Evolutionary conservation across 768 basidiomycete species (phyloP), one percentile per base, ranked within the genome.

Genomic region (Guyanaporus albipodus): DNA sequence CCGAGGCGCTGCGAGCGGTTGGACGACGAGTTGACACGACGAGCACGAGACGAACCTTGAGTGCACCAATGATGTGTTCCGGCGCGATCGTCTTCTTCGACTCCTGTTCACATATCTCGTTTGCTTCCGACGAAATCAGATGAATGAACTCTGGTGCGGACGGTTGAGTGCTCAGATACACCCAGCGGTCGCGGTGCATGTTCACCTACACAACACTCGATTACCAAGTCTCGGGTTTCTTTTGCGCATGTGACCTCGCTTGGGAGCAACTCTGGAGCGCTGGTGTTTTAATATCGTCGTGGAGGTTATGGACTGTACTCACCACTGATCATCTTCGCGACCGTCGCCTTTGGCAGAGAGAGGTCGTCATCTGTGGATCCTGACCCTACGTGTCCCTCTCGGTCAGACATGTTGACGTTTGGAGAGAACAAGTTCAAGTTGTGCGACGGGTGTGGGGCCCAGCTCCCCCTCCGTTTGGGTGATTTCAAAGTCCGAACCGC

Each of bases 121-220:
- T 98, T 42, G 96, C 91, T 64, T 97, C 92, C 8, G 93, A 91
- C 15, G 96, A 95, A 64, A 99, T 87, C 67, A 98, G 71, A 65
- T 98, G 91, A 52, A 99, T 94, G 67, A 98, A 99, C 74, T 99
- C 96, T 99, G 69, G 31, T 18, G 17, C 19, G 49, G 21, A 29
- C 38, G 34, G 14, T 23, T 57, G 53, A 64, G 58, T 32, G 32
- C 27, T 39, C 44, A 43, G 39, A 50, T 33, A 46, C 44, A 35
- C 18, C 24, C 21, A 18, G 32, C 26, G 21, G 31, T 42, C 48
- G 34, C 32, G 46, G 41, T 31, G 49, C 45, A 50, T 73, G 77
- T 85, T 85, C 74, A 96, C 96, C 96, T 80, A 98, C 91, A 81
- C 95, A 97, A 60, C 94, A 98, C 72, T 97, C 93, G 67, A 94